Evolutionary conservation across 805 yeast species (phyloP).

Genomic region (Ogataea nonfermentans): DNA sequence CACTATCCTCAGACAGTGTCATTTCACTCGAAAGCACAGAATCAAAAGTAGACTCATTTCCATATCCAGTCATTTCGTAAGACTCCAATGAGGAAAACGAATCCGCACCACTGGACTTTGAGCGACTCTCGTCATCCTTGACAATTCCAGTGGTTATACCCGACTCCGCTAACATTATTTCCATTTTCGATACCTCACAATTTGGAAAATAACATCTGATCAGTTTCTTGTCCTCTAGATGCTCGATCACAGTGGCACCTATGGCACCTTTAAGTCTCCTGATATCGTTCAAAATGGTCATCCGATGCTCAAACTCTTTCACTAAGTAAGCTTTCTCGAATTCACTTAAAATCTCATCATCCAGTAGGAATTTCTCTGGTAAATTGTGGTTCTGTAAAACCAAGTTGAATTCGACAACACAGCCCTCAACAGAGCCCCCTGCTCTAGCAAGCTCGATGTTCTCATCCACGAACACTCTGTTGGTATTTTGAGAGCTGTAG

Average conservation of each 20-base stretch:
- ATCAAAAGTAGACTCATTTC: neutral
- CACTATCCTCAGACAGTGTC: conserved; percentile 13
- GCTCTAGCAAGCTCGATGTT: conserved; percentile 36
- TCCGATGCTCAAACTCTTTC: conserved; percentile 19
- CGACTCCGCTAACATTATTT: conserved; percentile 53
- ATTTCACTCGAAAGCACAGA: conserved; percentile 17
- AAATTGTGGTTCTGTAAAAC: conserved; percentile 15
- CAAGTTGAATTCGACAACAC: conserved; percentile 57
- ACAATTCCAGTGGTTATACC: conserved; percentile 60
- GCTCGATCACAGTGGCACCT: conserved; percentile 48
- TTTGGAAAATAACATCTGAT: conserved; percentile 64
- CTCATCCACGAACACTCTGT: conserved; percentile 30
- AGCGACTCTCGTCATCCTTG: conserved; percentile 2
- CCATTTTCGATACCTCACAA: conserved; percentile 58
- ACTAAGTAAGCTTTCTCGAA: conserved; percentile 34
- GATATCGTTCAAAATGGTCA: conserved; percentile 21
- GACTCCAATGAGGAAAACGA: neutral
- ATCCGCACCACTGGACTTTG: neutral
- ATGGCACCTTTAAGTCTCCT: conserved; percentile 24
- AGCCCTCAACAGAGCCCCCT: conserved; percentile 40
- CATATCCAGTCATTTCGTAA: conserved; percentile 1
- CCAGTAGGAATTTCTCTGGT: conserved; percentile 40
- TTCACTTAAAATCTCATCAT: conserved; percentile 42
- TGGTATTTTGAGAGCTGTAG: conserved; percentile 22
- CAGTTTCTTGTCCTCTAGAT: conserved; percentile 42